phyloP scores from a whole-genome alignment of 441 rosid species.

The Raphanus hybrid region DNA sequence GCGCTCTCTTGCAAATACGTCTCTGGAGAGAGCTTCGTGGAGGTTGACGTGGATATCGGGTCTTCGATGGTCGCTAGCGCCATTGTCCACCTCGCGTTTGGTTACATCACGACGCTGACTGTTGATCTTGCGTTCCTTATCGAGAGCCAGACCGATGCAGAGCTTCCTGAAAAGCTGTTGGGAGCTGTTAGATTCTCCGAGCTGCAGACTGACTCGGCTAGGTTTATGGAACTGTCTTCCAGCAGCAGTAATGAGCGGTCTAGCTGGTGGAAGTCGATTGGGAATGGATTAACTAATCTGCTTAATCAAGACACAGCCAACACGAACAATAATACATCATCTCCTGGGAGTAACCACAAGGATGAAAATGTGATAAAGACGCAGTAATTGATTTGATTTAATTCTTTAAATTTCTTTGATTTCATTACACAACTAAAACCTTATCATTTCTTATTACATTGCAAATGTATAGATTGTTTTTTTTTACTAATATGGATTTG shows the following conservation, averaged over 20 bases:
- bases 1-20: constrained; percentile 72
- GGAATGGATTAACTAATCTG: constrained; percentile 78
- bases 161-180: constrained; percentile 83
- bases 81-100: constrained; percentile 90
- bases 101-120: constrained; percentile 80
- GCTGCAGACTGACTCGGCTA: constrained; percentile 73
- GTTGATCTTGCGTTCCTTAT: constrained; percentile 91
- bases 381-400: constrained; percentile 44
- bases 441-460: background rate
- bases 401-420: constrained; percentile 28
- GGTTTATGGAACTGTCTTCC: constrained; percentile 44
- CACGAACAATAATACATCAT: constrained; percentile 32
- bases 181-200: constrained; percentile 90
- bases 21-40: constrained; percentile 59
- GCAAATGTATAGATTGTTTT: constrained; percentile 25
- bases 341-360: constrained; percentile 19
- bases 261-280: constrained; percentile 84
- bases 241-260: constrained; percentile 42
- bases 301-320: constrained; percentile 66
- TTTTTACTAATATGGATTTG: constrained; percentile 8
- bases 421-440: background rate
- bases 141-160: constrained; percentile 74
- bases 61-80: constrained; percentile 97
- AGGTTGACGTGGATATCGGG: constrained; percentile 92
- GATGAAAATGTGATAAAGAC: constrained; percentile 23